Base-by-base conservation (phyloP, 208 protist genomes). In the Porcisia deanei region DNA sequence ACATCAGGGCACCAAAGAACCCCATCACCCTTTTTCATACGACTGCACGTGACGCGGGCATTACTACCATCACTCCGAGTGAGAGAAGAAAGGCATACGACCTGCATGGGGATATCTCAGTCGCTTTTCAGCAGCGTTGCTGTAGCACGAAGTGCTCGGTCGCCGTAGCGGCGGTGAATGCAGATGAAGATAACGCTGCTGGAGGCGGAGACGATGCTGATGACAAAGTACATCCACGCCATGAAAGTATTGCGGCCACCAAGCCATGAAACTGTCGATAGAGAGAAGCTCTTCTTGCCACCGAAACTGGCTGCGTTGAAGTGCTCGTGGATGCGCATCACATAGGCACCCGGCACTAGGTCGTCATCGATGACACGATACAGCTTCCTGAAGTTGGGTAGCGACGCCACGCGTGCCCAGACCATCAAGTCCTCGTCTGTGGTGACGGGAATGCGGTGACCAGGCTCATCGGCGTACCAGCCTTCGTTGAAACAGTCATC, bases 351-450 rank as follows among this genome's bases (percentile, higher is more conserved):
- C 9, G 90, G 66, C 1, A 49, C 6, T 3, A 99, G 81, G 61
- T 95, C 88, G 16, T 74, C 63, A 58, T 95, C 75, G 59, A 99
- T 98, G 57, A 95, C 87, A 52, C 98, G 89, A 84, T 98, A 98
- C n/a, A 99, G 96, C 88, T 99, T 99, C 49, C 97, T 94, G 85
- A 99, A 99, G 39, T 77, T 97, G 43, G 99, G 97, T 34, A 99
- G 80, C 22, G 92, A 97, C 10, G 99, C 98, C 9, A 92, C 90
- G 45, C 98, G 91, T 85, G 99, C 98, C 99, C 99, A 99, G 60
- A 99, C 98, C 76, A 99, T 99, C 49, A 99, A 96, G 81, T 99
- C 97, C 80, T 99, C 95, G 88, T 99, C 96, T 55, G 91, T 96
- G 8, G 84, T 87, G 14, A 94, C 83, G 2, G 96, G 93, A 22